Evolutionary conservation across 2,329 filamentous ascomycete species (phyloP).

Genomic region (Pseudogymnoascus sp.): DNA sequence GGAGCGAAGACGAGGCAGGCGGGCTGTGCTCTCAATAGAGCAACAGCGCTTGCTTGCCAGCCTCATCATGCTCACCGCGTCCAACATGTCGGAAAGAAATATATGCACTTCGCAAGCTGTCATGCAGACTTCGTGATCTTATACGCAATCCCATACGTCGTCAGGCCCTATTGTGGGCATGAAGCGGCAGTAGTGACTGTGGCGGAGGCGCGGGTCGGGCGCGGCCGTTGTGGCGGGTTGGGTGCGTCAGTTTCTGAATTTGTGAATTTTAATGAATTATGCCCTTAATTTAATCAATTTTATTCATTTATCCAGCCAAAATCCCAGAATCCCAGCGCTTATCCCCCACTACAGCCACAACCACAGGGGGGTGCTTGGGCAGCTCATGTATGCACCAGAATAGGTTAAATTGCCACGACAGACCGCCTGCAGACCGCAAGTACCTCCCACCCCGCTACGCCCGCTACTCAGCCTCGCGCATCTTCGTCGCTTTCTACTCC

Average conservation of each 20-base stretch:
- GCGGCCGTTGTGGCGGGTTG: background rate
- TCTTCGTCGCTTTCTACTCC: background rate
- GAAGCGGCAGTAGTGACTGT: background rate
- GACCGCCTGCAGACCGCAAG: slow-evolving; percentile 4
- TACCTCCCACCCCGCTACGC: background rate
- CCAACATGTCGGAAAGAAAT: background rate
- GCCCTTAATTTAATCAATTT: slow-evolving; percentile 1
- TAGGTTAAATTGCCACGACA: background rate
- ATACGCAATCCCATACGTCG: slow-evolving; percentile 1
- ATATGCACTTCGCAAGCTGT: background rate
- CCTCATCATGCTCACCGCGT: slow-evolving; percentile 4
- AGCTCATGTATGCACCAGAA: background rate
- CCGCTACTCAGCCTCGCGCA: slow-evolving; percentile 9
- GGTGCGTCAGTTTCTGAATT: background rate
- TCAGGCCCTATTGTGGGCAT: background rate
- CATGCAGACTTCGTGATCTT: background rate
- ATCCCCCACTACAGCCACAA: slow-evolving; percentile 6
- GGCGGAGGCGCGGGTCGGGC: slow-evolving; percentile 2
- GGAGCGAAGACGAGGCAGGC: background rate
- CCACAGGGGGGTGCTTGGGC: background rate
- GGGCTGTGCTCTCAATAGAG: background rate
- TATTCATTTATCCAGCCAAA: background rate
- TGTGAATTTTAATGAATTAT: background rate
- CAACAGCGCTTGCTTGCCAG: background rate
- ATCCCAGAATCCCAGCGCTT: slow-evolving; percentile 2